phyloP scores from a whole-genome alignment of 1,139 yeast species.

The Yamadazyma trypodendri region DNA sequence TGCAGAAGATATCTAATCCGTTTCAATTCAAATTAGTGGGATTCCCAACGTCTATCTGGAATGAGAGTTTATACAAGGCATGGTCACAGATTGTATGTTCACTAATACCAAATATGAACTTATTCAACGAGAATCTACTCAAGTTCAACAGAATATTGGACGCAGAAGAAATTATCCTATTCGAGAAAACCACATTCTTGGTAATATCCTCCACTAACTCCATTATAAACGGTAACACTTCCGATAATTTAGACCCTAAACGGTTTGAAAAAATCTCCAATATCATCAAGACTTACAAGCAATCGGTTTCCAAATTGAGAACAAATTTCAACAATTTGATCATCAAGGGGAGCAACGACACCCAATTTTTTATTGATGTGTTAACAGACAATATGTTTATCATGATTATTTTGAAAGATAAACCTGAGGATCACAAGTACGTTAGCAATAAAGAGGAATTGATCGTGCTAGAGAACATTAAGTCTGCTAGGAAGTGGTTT shows the following conservation, averaged over 20 bases:
- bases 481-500: slow-evolving; percentile 66
- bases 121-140: slow-evolving; percentile 73
- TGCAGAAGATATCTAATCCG: slow-evolving; percentile 74
- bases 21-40: slow-evolving; percentile 81
- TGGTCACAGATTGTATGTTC: slow-evolving; percentile 98
- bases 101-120: slow-evolving; percentile 84
- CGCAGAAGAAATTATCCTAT: slow-evolving; percentile 87
- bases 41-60: slow-evolving; percentile 97
- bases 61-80: slow-evolving; percentile 91
- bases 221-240: slow-evolving; percentile 20
- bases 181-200: slow-evolving; percentile 90
- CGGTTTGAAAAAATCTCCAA: slow-evolving; percentile 92
- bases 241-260: slow-evolving; percentile 67
- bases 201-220: slow-evolving; percentile 76
- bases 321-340: slow-evolving; percentile 79
- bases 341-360: slow-evolving; percentile 69
- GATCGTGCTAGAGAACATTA: slow-evolving; percentile 64
- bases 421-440: slow-evolving; percentile 21
- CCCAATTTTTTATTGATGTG: slow-evolving; percentile 65
- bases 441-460: slow-evolving; percentile 54
- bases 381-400: slow-evolving; percentile 73
- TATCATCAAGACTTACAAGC: slow-evolving; percentile 91
- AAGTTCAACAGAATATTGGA: slow-evolving; percentile 74
- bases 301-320: slow-evolving; percentile 84
- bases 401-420: slow-evolving; percentile 61